Conservation (phyloP, 208 protist genomes). For the Balamuthia mandrillaris region DNA sequence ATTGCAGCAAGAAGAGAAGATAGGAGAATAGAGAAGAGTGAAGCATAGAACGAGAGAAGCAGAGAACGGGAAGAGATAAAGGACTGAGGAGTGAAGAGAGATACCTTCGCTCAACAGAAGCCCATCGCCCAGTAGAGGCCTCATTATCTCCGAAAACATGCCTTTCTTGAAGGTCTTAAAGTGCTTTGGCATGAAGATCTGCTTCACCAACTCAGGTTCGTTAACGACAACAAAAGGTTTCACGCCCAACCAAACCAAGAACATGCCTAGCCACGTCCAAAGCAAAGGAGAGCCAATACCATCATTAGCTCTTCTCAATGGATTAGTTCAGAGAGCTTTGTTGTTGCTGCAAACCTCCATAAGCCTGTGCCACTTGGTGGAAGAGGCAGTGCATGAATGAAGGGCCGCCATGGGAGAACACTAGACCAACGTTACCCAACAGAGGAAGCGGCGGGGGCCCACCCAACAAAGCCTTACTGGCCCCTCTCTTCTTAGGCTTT, state of each 20-base stretch:
- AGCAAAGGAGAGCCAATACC: neutral
- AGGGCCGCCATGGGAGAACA: neutral
- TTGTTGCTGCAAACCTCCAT: neutral
- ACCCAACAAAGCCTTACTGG: neutral
- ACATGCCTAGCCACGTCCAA: neutral
- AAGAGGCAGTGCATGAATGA: neutral
- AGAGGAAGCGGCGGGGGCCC: neutral
- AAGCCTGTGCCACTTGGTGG: neutral
- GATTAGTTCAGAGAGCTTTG: neutral
- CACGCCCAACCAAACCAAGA: neutral
- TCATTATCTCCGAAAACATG: slow-evolving; percentile 28
- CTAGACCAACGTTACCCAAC: neutral
- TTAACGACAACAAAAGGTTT: neutral
- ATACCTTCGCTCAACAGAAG: slow-evolving; percentile 3
- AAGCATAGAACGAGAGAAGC: too few species aligned
- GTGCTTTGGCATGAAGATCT: neutral
- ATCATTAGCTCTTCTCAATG: neutral
- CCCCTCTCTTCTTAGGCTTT: too few species aligned
- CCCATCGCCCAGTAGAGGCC: neutral
- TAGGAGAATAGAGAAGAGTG: too few species aligned
- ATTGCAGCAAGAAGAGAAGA: too few species aligned
- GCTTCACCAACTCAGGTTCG: neutral
- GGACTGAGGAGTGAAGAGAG: neutral
- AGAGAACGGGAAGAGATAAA: too few species aligned
- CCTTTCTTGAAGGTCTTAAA: slow-evolving; percentile 8